phyloP scores from a whole-genome alignment of 208 protist species.

The Leishmania arabica region DNA sequence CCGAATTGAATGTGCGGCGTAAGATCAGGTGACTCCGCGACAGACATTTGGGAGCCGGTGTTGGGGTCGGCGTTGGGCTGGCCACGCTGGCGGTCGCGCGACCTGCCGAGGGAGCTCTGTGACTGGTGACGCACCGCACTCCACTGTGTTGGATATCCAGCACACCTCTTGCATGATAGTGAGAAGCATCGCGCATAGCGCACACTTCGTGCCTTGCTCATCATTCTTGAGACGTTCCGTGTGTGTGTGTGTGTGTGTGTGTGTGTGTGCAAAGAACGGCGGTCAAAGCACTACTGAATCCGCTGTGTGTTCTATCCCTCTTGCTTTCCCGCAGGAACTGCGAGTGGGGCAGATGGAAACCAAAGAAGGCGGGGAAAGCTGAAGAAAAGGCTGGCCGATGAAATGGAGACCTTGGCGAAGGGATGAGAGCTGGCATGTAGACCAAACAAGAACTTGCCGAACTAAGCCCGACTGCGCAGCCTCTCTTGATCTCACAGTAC shows the following conservation, averaged over 20 bases:
- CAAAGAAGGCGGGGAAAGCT: background rate
- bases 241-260: conserved; percentile 3
- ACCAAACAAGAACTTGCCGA: background rate
- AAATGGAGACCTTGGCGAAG: background rate
- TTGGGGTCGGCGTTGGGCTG: conserved; percentile 76
- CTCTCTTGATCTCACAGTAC: background rate
- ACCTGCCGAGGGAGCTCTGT: conserved; percentile 48
- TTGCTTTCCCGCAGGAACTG: background rate
- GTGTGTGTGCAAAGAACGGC: background rate
- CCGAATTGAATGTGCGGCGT: conserved; percentile 79
- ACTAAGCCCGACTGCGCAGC: background rate
- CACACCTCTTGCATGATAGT: conserved; percentile 2
- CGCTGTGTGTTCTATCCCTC: background rate
- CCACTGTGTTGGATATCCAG: conserved; percentile 10
- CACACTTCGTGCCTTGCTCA: conserved; percentile 19
- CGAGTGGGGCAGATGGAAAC: background rate
- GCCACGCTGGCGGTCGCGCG: conserved; percentile 65
- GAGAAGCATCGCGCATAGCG: conserved; percentile 10
- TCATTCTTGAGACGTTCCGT: conserved; percentile 12
- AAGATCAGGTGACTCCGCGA: conserved; percentile 80
- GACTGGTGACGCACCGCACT: conserved; percentile 30
- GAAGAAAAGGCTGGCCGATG: background rate
- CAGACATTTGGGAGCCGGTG: conserved; percentile 74
- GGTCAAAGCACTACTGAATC: background rate
- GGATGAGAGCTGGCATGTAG: background rate